Evolutionary conservation across 31 red algal species (phyloP).

Genomic region (Odonthalia washingtoniensis): DNA sequence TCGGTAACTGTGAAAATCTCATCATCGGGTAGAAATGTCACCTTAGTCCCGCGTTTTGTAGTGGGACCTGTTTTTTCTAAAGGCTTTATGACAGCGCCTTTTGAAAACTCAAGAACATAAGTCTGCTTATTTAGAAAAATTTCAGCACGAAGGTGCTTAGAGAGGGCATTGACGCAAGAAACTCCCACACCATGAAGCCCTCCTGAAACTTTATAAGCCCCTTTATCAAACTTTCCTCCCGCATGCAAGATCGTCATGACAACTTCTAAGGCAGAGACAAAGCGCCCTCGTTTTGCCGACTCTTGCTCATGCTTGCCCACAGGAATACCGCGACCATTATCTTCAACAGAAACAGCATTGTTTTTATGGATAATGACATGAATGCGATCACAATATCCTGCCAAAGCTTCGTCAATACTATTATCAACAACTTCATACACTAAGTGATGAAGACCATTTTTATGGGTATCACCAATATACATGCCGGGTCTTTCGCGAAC

Average conservation of each 20-base stretch:
- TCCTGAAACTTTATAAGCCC: conserved; percentile 49
- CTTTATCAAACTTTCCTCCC: conserved; percentile 48
- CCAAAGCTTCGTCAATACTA: conserved; percentile 36
- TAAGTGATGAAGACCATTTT: conserved; percentile 45
- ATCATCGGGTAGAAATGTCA: conserved; percentile 31
- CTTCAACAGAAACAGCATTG: conserved; percentile 22
- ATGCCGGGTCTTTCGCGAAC: conserved; percentile 51
- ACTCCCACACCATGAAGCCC: conserved; percentile 50
- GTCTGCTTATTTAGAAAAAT: not conserved
- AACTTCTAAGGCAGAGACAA: conserved; percentile 33
- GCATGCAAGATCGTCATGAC: conserved; percentile 48
- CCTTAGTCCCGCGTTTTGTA: conserved; percentile 22
- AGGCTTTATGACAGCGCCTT: not conserved
- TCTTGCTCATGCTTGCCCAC: conserved; percentile 22
- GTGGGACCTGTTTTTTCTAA: not conserved
- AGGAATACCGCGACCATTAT: conserved; percentile 58
- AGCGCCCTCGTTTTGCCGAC: not conserved
- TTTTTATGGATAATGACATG: conserved; percentile 39
- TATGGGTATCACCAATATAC: conserved; percentile 45
- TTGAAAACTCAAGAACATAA: conserved; percentile 19
- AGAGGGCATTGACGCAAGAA: conserved; percentile 46
- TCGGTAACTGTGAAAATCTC: conserved; percentile 34
- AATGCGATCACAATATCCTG: conserved; percentile 29
- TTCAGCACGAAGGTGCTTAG: conserved; percentile 1
- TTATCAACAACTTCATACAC: conserved; percentile 54